phyloP scores from a whole-genome alignment of 352 stramenopile genomes.

The Pythium brachiatum region DNA sequence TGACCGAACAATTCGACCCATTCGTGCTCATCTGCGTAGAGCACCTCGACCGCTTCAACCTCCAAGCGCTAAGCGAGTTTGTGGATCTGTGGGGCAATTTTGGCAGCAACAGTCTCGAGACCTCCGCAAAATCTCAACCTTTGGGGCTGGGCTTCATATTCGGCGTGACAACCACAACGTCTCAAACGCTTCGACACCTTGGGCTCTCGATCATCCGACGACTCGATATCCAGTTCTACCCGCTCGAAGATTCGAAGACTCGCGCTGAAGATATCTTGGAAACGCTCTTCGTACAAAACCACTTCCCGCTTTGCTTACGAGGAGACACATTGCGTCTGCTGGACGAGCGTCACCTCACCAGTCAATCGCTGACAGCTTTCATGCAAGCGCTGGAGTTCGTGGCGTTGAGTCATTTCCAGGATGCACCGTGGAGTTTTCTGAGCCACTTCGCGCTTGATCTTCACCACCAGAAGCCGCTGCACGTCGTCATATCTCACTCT shows the following conservation, averaged over 20 bases:
- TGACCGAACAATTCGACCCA: constrained; percentile 18
- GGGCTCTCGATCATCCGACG: constrained; percentile 46
- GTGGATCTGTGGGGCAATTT: constrained; percentile 71
- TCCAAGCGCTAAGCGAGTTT: constrained; percentile 63
- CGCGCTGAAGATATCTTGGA: constrained; percentile 78
- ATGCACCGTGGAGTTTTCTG: constrained; percentile 60
- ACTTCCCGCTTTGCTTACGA: constrained; percentile 52
- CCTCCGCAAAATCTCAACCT: constrained; percentile 6
- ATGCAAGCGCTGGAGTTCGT: constrained; percentile 61
- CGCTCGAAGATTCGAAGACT: constrained; percentile 70
- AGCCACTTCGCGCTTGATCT: constrained; percentile 35
- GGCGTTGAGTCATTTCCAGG: constrained; percentile 59
- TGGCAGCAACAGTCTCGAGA: constrained; percentile 9
- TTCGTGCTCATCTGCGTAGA: constrained; percentile 77
- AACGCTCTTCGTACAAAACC: constrained; percentile 57
- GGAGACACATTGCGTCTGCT: constrained; percentile 51
- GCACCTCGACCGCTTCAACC: constrained; percentile 61
- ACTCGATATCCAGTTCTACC: constrained; percentile 77
- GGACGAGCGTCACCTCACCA: constrained; percentile 41
- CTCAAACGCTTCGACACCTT: constrained; percentile 61
- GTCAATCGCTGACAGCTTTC: constrained; percentile 68
- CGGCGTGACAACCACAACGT: constrained; percentile 65
- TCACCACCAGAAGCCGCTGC: constrained; percentile 28
- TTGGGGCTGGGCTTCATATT: constrained; percentile 55
- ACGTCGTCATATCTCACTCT: constrained; percentile 15